phyloP scores from a whole-genome alignment of 768 basidiomycete genomes.

The Suillus ampliporus region DNA sequence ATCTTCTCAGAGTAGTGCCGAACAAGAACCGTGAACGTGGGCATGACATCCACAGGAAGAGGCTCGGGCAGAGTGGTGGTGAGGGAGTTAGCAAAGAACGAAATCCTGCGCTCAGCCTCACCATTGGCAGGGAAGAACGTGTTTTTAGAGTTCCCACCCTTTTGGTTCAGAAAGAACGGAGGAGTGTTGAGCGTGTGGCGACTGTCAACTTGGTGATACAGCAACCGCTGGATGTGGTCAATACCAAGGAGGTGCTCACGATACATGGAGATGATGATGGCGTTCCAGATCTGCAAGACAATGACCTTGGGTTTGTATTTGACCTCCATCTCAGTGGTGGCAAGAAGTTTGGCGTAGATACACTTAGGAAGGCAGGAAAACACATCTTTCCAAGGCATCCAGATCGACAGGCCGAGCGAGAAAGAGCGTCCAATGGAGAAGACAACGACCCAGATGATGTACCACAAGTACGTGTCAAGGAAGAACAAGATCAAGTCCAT shows the following conservation, averaged over 20 bases:
- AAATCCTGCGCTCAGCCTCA: constrained; percentile 97
- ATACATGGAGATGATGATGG: constrained; percentile 99
- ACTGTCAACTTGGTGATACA: constrained; percentile 96
- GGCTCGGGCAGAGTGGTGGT: constrained; percentile 96
- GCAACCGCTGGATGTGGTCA: constrained; percentile 94
- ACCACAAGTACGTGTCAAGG: constrained; percentile 99
- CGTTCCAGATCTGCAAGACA: constrained; percentile 99
- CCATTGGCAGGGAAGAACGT: constrained; percentile 94
- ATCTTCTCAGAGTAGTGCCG: constrained; percentile 99
- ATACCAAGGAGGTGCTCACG: constrained; percentile 97
- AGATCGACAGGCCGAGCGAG: constrained; percentile 91
- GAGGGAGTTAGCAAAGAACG: constrained; percentile 97
- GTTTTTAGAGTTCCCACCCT: constrained; percentile 66
- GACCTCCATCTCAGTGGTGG: constrained; percentile 98
- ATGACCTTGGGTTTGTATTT: constrained; percentile 99
- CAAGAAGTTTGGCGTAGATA: constrained; percentile 96
- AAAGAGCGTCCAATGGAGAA: constrained; percentile 93
- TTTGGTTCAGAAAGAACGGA: constrained; percentile 97
- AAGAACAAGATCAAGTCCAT: constrained; percentile 99
- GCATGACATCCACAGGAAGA: constrained; percentile 97
- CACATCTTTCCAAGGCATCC: constrained; percentile 99
- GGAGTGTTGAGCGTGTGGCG: constrained; percentile 93
- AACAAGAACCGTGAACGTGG: constrained; percentile 98
- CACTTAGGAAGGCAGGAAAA: constrained; percentile 96
- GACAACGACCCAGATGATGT: constrained; percentile 98